Evolutionary conservation across 371 early-diverging fungal species (phyloP).

Genomic region (Paraphysoderma sedebokerense): DNA sequence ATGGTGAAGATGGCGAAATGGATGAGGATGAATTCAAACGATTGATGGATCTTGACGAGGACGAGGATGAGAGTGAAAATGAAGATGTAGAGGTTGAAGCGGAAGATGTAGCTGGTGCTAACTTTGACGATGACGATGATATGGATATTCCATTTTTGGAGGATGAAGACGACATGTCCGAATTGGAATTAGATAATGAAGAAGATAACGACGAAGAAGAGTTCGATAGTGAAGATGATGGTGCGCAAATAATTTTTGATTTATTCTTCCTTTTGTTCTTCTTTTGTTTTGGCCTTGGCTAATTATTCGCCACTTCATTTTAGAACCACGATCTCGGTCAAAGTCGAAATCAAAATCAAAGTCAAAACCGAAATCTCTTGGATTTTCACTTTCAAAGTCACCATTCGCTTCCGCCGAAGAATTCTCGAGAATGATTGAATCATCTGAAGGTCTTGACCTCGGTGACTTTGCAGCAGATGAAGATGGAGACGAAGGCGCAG

Average conservation of each 20-base stretch:
- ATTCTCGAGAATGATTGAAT: background rate
- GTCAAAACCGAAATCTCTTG: slow-evolving; percentile 7
- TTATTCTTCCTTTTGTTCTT: slow-evolving; percentile 7
- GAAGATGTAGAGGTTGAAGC: slow-evolving; percentile 48
- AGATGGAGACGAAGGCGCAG: no score
- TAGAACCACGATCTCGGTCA: background rate
- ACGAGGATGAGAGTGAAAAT: slow-evolving; percentile 26
- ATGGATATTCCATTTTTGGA: slow-evolving; percentile 21
- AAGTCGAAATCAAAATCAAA: background rate
- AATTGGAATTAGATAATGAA: slow-evolving; percentile 10
- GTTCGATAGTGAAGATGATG: slow-evolving; percentile 9
- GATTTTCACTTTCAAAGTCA: background rate
- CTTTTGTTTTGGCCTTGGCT: background rate
- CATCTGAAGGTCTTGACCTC: background rate
- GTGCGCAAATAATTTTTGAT: slow-evolving; percentile 13
- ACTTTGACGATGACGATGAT: slow-evolving; percentile 34
- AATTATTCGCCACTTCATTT: background rate
- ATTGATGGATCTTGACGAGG: slow-evolving; percentile 19
- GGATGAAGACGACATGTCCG: slow-evolving; percentile 30
- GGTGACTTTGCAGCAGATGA: no score
- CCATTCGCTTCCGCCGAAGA: slow-evolving; percentile 1
- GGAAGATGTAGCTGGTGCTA: slow-evolving; percentile 51
- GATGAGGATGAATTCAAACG: slow-evolving; percentile 36
- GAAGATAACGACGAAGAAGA: slow-evolving; percentile 7
- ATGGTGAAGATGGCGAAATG: slow-evolving; percentile 14